Percentiles rank a stretch among this genome's conserved stretches.
These are phyloP conservation scores for Tremella fuciformis DNA, from an alignment of 768 basidiomycete genomes.

Conservation along the genomic window DNA sequence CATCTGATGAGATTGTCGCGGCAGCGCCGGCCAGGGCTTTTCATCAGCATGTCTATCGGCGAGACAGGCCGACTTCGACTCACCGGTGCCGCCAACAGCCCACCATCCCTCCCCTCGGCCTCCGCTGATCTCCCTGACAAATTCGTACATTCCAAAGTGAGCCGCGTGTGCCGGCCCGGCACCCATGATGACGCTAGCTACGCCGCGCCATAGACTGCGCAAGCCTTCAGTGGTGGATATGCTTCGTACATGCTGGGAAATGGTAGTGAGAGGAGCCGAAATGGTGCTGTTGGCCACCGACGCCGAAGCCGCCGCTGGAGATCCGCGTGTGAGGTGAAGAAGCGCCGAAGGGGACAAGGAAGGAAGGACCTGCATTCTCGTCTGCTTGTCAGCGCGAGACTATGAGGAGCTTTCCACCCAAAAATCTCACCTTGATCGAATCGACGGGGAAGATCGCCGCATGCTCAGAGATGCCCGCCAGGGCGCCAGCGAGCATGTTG, in stretches of 20 bases:
- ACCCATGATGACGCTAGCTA: conserved; percentile 90
- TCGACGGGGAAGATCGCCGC: conserved; percentile 98
- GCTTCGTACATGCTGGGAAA: conserved; percentile 46
- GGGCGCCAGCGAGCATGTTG: conserved; percentile 94
- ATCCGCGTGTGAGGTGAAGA: conserved; percentile 12
- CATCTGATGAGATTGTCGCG: conserved; percentile 92
- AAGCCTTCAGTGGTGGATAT: conserved; percentile 94
- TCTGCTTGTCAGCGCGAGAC: conserved; percentile 57
- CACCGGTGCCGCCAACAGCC: conserved; percentile 85
- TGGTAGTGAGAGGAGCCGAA: conserved; percentile 31
- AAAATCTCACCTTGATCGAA: conserved; percentile 82
- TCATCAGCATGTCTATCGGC: neutral
- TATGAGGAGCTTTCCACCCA: too few species aligned
- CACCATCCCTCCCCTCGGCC: conserved; percentile 64
- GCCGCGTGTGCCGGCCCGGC: conserved; percentile 98
- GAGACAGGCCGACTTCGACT: conserved; percentile 47
- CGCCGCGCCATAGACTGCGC: conserved; percentile 88
- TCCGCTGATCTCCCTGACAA: conserved; percentile 86
- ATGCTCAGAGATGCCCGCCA: conserved; percentile 98
- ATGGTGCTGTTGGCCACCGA: conserved; percentile 11
- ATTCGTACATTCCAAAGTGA: conserved; percentile 94
- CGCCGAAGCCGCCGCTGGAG: conserved; percentile 13
- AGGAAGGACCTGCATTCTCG: conserved; percentile 87
- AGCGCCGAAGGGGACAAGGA: conserved; percentile 38
- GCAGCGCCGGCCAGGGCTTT: conserved; percentile 89